Base-by-base conservation (phyloP, 2,329 filamentous ascomycete species). In the Dactylonectria macrodidyma region DNA sequence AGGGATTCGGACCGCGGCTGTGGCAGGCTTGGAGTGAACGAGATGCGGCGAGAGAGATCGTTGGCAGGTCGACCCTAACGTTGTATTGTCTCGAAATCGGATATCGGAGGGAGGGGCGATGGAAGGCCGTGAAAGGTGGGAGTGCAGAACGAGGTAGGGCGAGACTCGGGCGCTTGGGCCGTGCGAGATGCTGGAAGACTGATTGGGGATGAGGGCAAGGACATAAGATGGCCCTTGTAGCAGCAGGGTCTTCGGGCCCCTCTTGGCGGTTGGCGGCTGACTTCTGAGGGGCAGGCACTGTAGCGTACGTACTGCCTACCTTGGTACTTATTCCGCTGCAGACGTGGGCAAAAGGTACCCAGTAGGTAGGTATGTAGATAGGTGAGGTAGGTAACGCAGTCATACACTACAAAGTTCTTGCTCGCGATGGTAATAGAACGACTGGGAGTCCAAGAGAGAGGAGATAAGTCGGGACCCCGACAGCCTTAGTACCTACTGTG, bases 51-150 rank as follows among this genome's bases (percentile, higher is more conserved):
- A 22, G 56, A 47, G 57, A 33, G 14, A 5, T 30, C 10, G 48
- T 56, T 56, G n/a, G 50, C 33, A 24, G 54, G 50, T 12, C 34
- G 51, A 36, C 30, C 38, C 59, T 56, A 30, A 30, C 26, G 26
- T 30, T 30, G 47, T 47, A 59, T 33, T 19, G 54, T 62, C 64
- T 66, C 54, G 33, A 55, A 24, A 33, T 41, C 52, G 34, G 14
- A 36, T n/a, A 55, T 7, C 47, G 26, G 47, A 59, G 44, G 26
- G 26, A 30, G 26, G 11, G 33, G 26, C 11, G 33, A 24, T n/a
- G 33, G 33, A 11, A 22, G 24, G 36, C 22, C 24, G 41, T 46
- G n/a, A 22, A n/a, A 26, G 54, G 24, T 19, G 36, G 22, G 54
- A 19, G 36, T 26, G 24, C 11, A 57, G 22, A 19, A 26, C 14